A percentile compares a stretch with the other conserved stretches of the same genome.
Conservation (phyloP, 1,139 yeast species). For the Blastobotrys serpentis region DNA sequence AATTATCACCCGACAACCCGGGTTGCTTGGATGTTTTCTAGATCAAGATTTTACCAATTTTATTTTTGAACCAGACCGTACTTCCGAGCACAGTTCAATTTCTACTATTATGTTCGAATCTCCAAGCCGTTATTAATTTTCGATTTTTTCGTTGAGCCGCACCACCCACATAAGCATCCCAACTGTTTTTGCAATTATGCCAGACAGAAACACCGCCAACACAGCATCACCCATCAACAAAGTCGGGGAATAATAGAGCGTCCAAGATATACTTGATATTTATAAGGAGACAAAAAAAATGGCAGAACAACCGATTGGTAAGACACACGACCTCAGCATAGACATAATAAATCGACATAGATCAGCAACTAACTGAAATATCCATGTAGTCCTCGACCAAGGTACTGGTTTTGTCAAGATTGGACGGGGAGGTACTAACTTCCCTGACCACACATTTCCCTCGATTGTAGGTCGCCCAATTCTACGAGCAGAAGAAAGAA, state of each 20-base stretch:
- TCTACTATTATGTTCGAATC: too few species aligned
- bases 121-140: too few species aligned
- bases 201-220: slow-evolving; percentile 8
- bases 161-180: not conserved
- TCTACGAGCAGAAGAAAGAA: slow-evolving; percentile 91
- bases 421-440: slow-evolving; percentile 95
- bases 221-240: not conserved
- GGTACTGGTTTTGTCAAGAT: slow-evolving; percentile 92
- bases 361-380: not conserved
- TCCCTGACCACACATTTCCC: slow-evolving; percentile 98
- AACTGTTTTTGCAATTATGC: not conserved
- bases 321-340: slow-evolving; percentile 37
- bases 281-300: slow-evolving; percentile 17
- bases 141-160: too few species aligned
- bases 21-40: too few species aligned
- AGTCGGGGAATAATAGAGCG: slow-evolving; percentile 8
- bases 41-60: too few species aligned
- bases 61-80: too few species aligned
- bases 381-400: slow-evolving; percentile 75
- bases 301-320: slow-evolving; percentile 57
- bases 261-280: not conserved
- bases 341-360: not conserved
- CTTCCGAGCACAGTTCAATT: too few species aligned
- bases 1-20: too few species aligned
- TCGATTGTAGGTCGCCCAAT: slow-evolving; percentile 98